phyloP scores from a whole-genome alignment of 495 filamentous ascomycete species.

The Penicillium maclennaniae region DNA sequence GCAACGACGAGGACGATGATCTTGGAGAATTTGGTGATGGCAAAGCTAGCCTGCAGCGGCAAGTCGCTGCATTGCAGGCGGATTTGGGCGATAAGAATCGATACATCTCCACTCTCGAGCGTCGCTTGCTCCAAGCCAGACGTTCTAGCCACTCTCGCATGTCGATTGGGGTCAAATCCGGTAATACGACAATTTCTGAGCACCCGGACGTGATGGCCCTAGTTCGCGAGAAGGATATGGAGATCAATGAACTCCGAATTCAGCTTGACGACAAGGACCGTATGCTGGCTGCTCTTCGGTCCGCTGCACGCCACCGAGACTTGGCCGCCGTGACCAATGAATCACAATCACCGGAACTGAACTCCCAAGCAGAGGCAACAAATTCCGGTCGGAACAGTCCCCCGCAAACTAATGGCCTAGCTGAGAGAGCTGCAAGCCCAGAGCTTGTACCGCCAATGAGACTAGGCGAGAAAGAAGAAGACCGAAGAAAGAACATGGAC shows the following conservation, averaged over 20 bases:
- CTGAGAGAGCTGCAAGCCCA: slow-evolving; percentile 22
- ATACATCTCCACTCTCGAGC: slow-evolving; percentile 91
- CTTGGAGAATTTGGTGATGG: slow-evolving; percentile 83
- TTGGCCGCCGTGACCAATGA: slow-evolving; percentile 62
- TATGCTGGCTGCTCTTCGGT: slow-evolving; percentile 88
- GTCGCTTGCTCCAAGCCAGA: slow-evolving; percentile 84
- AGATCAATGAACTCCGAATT: slow-evolving; percentile 85
- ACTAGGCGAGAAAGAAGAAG: slow-evolving; percentile 32
- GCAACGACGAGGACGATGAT: slow-evolving; percentile 66
- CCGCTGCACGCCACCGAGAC: slow-evolving; percentile 80
- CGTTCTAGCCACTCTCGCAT: slow-evolving; percentile 85
- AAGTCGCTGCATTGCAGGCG: slow-evolving; percentile 85
- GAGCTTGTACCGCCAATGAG: slow-evolving; percentile 17
- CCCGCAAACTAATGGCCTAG: slow-evolving; percentile 11
- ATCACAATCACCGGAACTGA: slow-evolving; percentile 29
- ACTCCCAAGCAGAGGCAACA: slow-evolving; percentile 31
- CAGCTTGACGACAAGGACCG: slow-evolving; percentile 93
- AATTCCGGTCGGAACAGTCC: slow-evolving; percentile 31
- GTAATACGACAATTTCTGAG: slow-evolving; percentile 56
- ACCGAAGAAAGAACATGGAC: slow-evolving; percentile 68
- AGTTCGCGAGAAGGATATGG: slow-evolving; percentile 85
- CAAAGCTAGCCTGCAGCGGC: slow-evolving; percentile 71
- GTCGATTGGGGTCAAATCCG: slow-evolving; percentile 61
- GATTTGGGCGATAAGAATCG: slow-evolving; percentile 93
- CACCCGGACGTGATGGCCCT: slow-evolving; percentile 62